These are phyloP conservation scores for Trichoderma gracile DNA, from an alignment of 2,329 filamentous ascomycete genomes.

Conservation along the genomic window DNA sequence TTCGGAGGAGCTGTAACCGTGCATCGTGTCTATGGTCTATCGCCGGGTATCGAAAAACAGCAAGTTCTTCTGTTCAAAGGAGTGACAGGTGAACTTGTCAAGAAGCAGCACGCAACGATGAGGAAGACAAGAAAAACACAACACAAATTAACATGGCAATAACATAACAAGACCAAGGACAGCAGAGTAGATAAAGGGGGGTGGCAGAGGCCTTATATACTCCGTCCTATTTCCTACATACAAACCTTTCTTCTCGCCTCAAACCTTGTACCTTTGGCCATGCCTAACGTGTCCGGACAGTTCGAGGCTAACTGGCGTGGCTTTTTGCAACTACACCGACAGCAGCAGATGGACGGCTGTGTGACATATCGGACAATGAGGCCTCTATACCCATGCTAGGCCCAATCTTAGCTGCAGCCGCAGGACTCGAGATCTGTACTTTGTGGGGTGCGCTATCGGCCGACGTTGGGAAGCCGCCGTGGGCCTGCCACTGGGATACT, in stretches of 20 bases:
- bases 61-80: neutral
- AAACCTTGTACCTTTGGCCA: neutral
- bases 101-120: slow-evolving; percentile 1
- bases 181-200: neutral
- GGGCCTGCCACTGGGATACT: slow-evolving; percentile 12
- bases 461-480: slow-evolving; percentile 9
- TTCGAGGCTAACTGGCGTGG: slow-evolving; percentile 7
- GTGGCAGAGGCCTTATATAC: slow-evolving; percentile 11
- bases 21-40: slow-evolving; percentile 34
- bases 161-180: neutral
- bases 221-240: neutral
- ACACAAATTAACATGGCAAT: too few species aligned
- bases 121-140: neutral
- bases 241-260: neutral
- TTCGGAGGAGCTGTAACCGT: slow-evolving; percentile 53
- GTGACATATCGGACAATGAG: slow-evolving; percentile 7
- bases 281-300: slow-evolving; percentile 9
- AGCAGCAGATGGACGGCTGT: neutral
- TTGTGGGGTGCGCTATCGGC: slow-evolving; percentile 21
- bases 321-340: slow-evolving; percentile 22
- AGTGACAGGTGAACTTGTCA: neutral
- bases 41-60: neutral
- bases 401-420: slow-evolving; percentile 17
- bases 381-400: slow-evolving; percentile 13
- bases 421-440: slow-evolving; percentile 17